Evolutionary conservation across 495 filamentous ascomycete genomes (phyloP), one percentile per base, ranked within the genome.

Genomic region (Neurospora intermedia): DNA sequence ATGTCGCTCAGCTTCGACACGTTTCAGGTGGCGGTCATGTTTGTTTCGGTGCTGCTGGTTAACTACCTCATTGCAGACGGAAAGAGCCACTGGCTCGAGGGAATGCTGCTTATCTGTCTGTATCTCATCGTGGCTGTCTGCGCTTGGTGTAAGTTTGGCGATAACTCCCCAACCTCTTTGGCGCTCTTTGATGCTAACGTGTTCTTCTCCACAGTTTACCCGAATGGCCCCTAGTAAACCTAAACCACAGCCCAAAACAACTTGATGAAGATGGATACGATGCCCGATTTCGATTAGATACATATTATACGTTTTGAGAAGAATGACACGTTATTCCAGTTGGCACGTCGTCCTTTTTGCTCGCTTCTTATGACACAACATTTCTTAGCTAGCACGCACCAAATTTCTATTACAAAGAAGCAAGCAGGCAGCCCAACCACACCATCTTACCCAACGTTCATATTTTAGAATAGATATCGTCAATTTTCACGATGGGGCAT

Each of bases 1-100:
- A 94, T 92, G 92, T 91, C 88, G 40, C 86, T 96, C 9, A 87
- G 88, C 75, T 96, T 96, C 77, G 93, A 96, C 77, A 88, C 86
- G 1, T 96, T 95, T 83, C 91, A 95, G 80, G 87, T 96, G 6
- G 90, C 91, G 62, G 85, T 94, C 23, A 82, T 96, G 8, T 96
- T 96, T 75, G 91, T 95, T 7, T 80, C 90, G 8, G 90, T 96
- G 2, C 83, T 96, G 20, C 79, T 96, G 74, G 92, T 94, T 48
- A 96, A 94, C 81, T 94, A 94, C 78, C 85, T 96, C 18, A 94
- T 96, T 73, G 88, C 87, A 23, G 88, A 89, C 73, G 87, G 88
- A 6, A 87, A 88, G 81, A 86, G 83, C 66, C 84, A 87, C 72
- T 90, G 89, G 85, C 87, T 96, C 0, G 93, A 96, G 80, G 93